Evolutionary conservation across 305 asterid species (phyloP).

Genomic region (Euphrasia arctica): DNA sequence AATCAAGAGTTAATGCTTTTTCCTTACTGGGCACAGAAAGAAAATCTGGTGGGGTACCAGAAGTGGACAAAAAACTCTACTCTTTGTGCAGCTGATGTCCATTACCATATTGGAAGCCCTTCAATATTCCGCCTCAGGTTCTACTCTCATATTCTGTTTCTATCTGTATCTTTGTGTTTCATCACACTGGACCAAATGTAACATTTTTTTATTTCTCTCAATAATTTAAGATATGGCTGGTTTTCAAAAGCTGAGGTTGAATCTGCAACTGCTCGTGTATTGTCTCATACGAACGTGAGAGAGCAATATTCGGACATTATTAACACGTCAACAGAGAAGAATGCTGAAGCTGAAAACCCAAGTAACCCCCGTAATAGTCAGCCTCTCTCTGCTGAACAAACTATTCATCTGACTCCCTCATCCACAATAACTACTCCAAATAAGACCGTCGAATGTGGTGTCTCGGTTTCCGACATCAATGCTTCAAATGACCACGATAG

Average conservation of each 20-base stretch:
- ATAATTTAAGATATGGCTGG: conserved; percentile 80
- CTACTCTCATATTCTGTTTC: conserved; percentile 9
- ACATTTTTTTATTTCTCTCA: conserved; percentile 7
- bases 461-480: conserved; percentile 32
- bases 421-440: conserved; percentile 29
- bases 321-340: conserved; percentile 33
- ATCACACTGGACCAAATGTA: conserved; percentile 9
- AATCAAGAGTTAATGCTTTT: conserved; percentile 68
- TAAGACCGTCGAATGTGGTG: conserved; percentile 32
- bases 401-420: conserved; percentile 29
- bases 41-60: conserved; percentile 58
- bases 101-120: conserved; percentile 73
- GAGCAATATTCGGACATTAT: conserved; percentile 34
- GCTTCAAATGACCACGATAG: conserved; percentile 30
- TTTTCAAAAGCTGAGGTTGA: conserved; percentile 60
- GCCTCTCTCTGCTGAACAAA: conserved; percentile 34
- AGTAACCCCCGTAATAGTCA: conserved; percentile 27
- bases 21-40: conserved; percentile 69
- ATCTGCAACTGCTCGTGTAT: conserved; percentile 43
- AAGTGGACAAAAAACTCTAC: conserved; percentile 85
- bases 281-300: conserved; percentile 32
- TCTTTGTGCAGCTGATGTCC: conserved; percentile 83
- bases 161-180: conserved; percentile 14
- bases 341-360: conserved; percentile 33
- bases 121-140: conserved; percentile 91